phyloP scores from a whole-genome alignment of 441 rosid species.

The Erysimum cheiri region DNA sequence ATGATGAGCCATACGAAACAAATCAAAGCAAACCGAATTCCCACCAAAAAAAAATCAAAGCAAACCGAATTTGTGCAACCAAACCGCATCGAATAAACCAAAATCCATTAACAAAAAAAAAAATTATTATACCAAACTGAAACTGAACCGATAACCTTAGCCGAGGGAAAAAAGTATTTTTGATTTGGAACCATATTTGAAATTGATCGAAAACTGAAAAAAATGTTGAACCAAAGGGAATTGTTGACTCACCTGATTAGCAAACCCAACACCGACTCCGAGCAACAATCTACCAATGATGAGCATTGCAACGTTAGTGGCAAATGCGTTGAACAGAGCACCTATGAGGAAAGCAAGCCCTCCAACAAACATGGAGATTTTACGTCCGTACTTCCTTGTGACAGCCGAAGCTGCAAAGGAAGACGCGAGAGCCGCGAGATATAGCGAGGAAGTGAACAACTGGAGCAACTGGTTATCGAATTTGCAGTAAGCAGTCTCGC shows the following conservation, averaged over 20 bases:
- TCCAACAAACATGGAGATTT: slow-evolving; percentile 57
- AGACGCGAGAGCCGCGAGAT: slow-evolving; percentile 57
- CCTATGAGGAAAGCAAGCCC: slow-evolving; percentile 59
- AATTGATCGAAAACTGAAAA: background rate
- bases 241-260: slow-evolving; percentile 57
- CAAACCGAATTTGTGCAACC: background rate
- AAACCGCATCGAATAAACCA: background rate
- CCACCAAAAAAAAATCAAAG: no score
- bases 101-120: background rate
- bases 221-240: background rate
- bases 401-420: slow-evolving; percentile 58
- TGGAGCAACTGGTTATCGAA: slow-evolving; percentile 55
- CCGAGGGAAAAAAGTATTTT: background rate
- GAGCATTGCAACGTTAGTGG: slow-evolving; percentile 53
- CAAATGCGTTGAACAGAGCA: slow-evolving; percentile 54
- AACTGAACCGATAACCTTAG: background rate
- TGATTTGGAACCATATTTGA: background rate
- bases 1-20: slow-evolving; percentile 18
- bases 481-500: slow-evolving; percentile 59
- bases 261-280: slow-evolving; percentile 75
- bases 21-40: background rate
- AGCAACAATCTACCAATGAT: slow-evolving; percentile 68
- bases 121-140: background rate
- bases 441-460: slow-evolving; percentile 64
- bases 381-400: slow-evolving; percentile 58